Evolutionary conservation across 768 basidiomycete species (phyloP).

Genomic region (Tubosaeta sp.): DNA sequence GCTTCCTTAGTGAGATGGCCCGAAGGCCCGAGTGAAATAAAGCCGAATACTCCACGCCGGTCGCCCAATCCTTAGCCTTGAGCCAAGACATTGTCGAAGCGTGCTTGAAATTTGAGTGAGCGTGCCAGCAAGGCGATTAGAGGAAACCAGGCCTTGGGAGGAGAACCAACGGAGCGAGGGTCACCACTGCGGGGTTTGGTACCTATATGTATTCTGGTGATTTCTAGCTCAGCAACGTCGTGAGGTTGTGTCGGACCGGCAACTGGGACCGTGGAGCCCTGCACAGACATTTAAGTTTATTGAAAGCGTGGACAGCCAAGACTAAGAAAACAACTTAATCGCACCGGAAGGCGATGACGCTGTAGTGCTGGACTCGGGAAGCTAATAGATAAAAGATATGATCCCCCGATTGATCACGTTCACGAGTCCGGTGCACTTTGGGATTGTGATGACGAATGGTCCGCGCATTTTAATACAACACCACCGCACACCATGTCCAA

Average conservation of each 20-base stretch:
- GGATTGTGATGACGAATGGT: not conserved
- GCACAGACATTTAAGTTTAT: conserved; percentile 1
- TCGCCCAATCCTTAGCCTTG: conserved; percentile 27
- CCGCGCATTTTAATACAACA: not conserved
- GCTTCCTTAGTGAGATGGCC: conserved; percentile 21
- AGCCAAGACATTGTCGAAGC: conserved; percentile 26
- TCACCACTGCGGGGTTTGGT: not conserved
- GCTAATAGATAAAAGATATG: conserved; percentile 10
- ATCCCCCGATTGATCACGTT: conserved; percentile 2
- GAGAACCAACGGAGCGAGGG: not conserved
- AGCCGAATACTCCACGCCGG: conserved; percentile 31
- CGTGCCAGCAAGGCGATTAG: not conserved
- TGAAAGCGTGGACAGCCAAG: conserved; percentile 11
- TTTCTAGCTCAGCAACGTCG: conserved; percentile 18
- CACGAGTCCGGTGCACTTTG: not conserved
- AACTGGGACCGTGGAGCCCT: not conserved
- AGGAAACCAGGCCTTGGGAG: not conserved
- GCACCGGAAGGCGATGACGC: conserved; percentile 6
- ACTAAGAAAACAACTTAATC: conserved; percentile 2
- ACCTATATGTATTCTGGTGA: conserved; percentile 25
- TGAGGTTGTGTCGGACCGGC: not conserved
- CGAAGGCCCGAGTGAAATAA: conserved; percentile 34
- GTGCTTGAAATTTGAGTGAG: not conserved
- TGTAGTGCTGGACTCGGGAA: conserved; percentile 2
- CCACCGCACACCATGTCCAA: not conserved